These are phyloP conservation scores for Arctostaphylos glauca DNA, from an alignment of 148 eudicot genomes.

Conservation along the genomic window DNA sequence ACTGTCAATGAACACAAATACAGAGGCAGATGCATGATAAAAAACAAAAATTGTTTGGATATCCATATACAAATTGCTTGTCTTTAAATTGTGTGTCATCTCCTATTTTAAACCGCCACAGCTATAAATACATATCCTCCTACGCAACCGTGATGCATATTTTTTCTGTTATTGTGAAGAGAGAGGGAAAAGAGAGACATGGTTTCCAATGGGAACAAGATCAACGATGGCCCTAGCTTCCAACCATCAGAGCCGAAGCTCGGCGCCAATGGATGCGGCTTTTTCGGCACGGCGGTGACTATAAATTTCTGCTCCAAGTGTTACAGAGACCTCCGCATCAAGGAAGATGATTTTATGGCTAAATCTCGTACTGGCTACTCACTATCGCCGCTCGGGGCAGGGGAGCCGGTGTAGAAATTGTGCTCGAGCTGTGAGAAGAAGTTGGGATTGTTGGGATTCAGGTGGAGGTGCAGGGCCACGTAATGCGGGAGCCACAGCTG, in stretches of 20 bases:
- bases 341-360: slow-evolving; percentile 15
- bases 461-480: slow-evolving; percentile 49
- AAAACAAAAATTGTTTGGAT: not conserved
- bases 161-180: no score
- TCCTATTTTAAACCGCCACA: not conserved
- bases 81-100: not conserved
- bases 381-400: no score
- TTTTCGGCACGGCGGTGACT: slow-evolving; percentile 55
- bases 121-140: not conserved
- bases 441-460: slow-evolving; percentile 60
- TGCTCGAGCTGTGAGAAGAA: slow-evolving; percentile 59
- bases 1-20: not conserved
- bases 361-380: no score
- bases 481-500: slow-evolving; percentile 35
- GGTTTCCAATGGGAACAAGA: no score
- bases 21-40: not conserved
- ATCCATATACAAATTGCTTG: not conserved
- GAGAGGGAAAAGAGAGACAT: no score
- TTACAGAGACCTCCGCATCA: slow-evolving; percentile 30
- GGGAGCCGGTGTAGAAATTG: slow-evolving; percentile 25
- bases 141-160: no score
- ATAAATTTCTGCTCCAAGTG: slow-evolving; percentile 65
- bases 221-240: not conserved
- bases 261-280: slow-evolving; percentile 66
- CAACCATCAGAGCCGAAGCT: slow-evolving; percentile 46